phyloP scores from a whole-genome alignment of 2,329 filamentous ascomycete species.

The Colletotrichum spaethianum region DNA sequence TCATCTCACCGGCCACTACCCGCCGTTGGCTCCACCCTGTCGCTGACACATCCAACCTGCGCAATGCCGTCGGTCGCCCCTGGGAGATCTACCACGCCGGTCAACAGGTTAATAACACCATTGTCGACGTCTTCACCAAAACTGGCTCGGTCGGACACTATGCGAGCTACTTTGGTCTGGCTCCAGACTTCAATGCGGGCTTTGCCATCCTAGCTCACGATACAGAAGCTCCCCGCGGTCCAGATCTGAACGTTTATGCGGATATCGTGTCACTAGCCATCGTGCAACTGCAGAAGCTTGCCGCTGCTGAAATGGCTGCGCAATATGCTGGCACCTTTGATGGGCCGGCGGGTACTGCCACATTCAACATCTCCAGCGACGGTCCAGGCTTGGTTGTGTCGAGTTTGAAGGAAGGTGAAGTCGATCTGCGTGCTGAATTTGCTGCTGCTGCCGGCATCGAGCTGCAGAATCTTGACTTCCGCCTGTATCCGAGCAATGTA shows the following conservation, averaged over 20 bases:
- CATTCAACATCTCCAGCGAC: constrained; percentile 26
- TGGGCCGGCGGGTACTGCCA: background rate
- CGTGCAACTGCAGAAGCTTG: constrained; percentile 38
- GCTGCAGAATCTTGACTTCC: constrained; percentile 46
- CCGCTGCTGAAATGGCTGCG: constrained; percentile 38
- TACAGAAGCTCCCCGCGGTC: constrained; percentile 39
- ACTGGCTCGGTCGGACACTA: constrained; percentile 48
- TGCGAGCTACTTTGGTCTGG: constrained; percentile 47
- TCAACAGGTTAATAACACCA: constrained; percentile 40
- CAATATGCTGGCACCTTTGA: constrained; percentile 42
- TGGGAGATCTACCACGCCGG: constrained; percentile 52
- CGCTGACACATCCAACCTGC: constrained; percentile 51
- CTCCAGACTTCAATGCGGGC: constrained; percentile 47
- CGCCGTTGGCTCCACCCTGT: constrained; percentile 51
- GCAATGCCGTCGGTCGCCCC: constrained; percentile 51
- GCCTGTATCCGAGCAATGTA: constrained; percentile 51
- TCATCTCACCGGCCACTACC: constrained; percentile 44
- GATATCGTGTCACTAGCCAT: constrained; percentile 49
- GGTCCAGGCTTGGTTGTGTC: constrained; percentile 48
- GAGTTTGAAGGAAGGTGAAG: constrained; percentile 32
- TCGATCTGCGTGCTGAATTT: constrained; percentile 42
- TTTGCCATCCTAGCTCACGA: constrained; percentile 54
- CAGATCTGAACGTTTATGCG: constrained; percentile 52
- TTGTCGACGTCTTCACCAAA: constrained; percentile 49
- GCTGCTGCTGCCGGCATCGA: constrained; percentile 45